Conservation (phyloP, 768 basidiomycete genomes). For the Tulasnella sp. region DNA sequence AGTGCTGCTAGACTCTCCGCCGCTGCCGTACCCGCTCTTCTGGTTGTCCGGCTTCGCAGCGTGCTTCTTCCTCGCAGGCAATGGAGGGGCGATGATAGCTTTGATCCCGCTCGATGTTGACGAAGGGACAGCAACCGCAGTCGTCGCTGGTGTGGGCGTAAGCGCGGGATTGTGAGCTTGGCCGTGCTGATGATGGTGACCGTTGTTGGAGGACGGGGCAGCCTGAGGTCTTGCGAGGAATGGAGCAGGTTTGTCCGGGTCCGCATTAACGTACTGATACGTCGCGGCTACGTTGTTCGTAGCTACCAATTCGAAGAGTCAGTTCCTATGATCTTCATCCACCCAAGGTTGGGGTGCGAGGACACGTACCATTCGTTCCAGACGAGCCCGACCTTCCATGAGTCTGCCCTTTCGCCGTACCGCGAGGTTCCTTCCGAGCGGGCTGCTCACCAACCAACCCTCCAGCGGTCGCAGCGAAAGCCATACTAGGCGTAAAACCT, state of each 20-base stretch:
- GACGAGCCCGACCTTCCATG: neutral
- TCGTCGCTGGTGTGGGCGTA: conserved; percentile 22
- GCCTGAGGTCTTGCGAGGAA: neutral
- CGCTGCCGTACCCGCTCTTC: neutral
- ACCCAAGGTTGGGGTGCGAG: neutral
- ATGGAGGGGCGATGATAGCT: neutral
- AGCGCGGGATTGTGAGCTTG: conserved; percentile 5
- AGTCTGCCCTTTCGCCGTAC: neutral
- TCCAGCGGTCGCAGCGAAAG: neutral
- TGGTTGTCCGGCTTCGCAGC: neutral
- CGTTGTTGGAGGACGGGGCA: neutral
- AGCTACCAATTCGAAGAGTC: neutral
- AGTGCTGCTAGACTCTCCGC: conserved; percentile 11
- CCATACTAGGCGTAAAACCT: neutral
- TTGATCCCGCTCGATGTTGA: neutral
- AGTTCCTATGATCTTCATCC: neutral
- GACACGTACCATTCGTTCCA: neutral
- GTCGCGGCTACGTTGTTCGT: conserved; percentile 14
- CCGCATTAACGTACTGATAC: conserved; percentile 27
- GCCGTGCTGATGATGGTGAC: neutral
- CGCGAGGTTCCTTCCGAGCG: no score
- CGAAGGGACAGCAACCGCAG: neutral
- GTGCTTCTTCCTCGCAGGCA: conserved; percentile 15
- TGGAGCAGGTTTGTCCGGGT: neutral
- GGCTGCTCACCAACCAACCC: neutral